Percentiles rank a stretch among this genome's conserved stretches.
Evolutionary conservation across 257 asterid species (phyloP).

Genomic region (Cinchona pubescens): DNA sequence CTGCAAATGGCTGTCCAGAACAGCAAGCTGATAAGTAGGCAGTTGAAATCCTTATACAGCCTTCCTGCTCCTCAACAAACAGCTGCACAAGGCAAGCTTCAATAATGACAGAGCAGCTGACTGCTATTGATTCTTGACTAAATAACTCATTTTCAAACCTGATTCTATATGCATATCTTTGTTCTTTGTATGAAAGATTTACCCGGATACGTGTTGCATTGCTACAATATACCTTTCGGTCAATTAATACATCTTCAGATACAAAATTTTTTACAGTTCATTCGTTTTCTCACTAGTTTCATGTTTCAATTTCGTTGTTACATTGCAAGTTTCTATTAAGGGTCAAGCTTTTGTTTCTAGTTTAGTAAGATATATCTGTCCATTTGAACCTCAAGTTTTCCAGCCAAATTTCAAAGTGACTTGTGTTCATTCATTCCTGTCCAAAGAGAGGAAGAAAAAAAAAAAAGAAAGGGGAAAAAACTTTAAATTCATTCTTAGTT

Average conservation of each 20-base stretch:
- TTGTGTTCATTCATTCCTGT: too few relatives aligned
- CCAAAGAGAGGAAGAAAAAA: too few relatives aligned
- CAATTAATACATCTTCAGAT: background rate
- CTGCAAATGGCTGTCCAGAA: slow-evolving; percentile 63
- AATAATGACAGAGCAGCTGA: slow-evolving; percentile 7
- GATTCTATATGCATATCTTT: background rate
- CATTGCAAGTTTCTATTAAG: too few relatives aligned
- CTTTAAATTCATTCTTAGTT: too few relatives aligned
- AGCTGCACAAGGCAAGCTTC: slow-evolving; percentile 41
- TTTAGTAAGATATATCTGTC: background rate
- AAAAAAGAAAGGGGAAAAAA: too few relatives aligned
- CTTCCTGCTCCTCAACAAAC: slow-evolving; percentile 54
- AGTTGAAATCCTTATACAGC: slow-evolving; percentile 77
- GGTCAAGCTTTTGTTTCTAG: background rate
- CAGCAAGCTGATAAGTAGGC: slow-evolving; percentile 87
- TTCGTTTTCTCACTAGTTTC: background rate
- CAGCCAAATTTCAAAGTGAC: background rate
- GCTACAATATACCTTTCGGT: background rate
- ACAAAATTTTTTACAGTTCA: background rate
- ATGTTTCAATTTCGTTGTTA: background rate
- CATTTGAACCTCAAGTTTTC: background rate
- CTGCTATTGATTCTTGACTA: slow-evolving; percentile 3
- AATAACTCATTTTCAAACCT: slow-evolving; percentile 10
- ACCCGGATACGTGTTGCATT: background rate
- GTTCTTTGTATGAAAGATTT: background rate